phyloP scores from a whole-genome alignment of 1,284 basidiomycete species.

The Mycena sp. region DNA sequence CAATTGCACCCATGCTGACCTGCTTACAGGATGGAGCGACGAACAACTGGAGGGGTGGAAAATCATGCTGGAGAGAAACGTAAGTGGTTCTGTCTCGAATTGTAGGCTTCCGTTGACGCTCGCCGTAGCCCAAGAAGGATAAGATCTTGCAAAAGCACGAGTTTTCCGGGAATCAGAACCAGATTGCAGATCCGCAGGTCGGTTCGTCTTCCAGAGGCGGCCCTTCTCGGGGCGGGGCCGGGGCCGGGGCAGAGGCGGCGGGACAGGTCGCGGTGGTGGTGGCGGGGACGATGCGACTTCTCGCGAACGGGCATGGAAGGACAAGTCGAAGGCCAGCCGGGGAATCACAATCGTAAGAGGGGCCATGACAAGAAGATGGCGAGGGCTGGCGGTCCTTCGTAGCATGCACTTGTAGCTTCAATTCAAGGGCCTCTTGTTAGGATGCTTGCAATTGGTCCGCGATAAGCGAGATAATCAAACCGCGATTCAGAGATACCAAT shows the following conservation, averaged over 20 bases:
- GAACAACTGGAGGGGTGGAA: conserved; percentile 91
- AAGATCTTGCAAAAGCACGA: conserved; percentile 77
- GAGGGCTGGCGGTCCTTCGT: conserved; percentile 48
- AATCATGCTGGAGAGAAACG: conserved; percentile 87
- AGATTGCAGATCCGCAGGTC: conserved; percentile 11
- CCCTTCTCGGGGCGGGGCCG: conserved; percentile 36
- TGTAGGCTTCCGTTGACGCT: not conserved
- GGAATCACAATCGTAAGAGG: conserved; percentile 72
- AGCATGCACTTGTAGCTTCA: too few relatives aligned
- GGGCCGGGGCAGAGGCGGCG: conserved; percentile 44
- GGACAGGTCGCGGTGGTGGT: conserved; percentile 41
- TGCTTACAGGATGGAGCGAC: conserved; percentile 68
- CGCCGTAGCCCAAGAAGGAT: conserved; percentile 74
- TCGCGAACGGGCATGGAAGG: conserved; percentile 71
- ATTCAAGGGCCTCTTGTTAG: too few relatives aligned
- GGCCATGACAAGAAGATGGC: conserved; percentile 85
- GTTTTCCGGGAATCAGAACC: conserved; percentile 69
- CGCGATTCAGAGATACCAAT: too few relatives aligned
- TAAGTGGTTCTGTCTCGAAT: conserved; percentile 52
- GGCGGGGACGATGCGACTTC: conserved; percentile 42
- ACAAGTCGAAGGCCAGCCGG: conserved; percentile 72
- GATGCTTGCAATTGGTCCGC: too few relatives aligned
- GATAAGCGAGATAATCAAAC: too few relatives aligned
- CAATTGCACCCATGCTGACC: conserved; percentile 26
- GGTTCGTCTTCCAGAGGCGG: conserved; percentile 7